Base-by-base conservation (phyloP, 1,284 basidiomycete genomes). In the Apiotrichum montevideense region DNA sequence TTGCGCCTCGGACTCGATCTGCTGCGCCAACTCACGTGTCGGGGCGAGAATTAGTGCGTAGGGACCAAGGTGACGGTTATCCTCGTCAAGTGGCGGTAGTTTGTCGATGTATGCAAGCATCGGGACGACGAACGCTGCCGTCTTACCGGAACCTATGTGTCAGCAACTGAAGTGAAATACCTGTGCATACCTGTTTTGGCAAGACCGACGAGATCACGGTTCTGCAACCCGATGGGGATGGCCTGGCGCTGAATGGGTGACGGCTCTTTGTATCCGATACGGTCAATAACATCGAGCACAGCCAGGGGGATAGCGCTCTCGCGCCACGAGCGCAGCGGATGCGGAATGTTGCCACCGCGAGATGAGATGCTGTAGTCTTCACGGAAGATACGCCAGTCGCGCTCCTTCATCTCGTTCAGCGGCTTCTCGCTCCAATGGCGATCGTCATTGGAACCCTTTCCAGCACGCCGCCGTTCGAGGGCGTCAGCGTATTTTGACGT, bases 331-430 rank as follows among this genome's bases (percentile, higher is more conserved):
- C 95, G 86, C 52, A 99, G 74, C 2, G 95, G 95, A 62, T 89
- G 85, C 5, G 95, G 95, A 57, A 98, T 97, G 62, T 85, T 82
- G 39, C 95, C 95, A 72, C 91, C 90, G 49, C 93, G 79, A 3
- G 92, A 87, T 52, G 90, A 85, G 62, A 99, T 99, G 67, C 86
- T 93, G 78, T 96, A 99, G 77, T 99, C 95, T 76, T 98, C 95
- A 62, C 94, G 82, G 79, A 99, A 98, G 74, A 99, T 98, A 68
- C 95, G 85, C 95, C 95, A 99, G 73, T 99, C 95, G 56, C 95
- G 83, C 67, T 98, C 96, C 70, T 87, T 89, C 96, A 99, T 98
- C 75, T 98, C 91, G 2, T 80, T 75, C 35, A 98, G 79, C 1
- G 86, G 83, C 77, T 99, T 99, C n/a, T 97, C 91, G 2, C 87